These are phyloP conservation scores for Arthrobotrys musiformis DNA, from an alignment of 2,329 filamentous ascomycete species.

Conservation along the genomic window DNA sequence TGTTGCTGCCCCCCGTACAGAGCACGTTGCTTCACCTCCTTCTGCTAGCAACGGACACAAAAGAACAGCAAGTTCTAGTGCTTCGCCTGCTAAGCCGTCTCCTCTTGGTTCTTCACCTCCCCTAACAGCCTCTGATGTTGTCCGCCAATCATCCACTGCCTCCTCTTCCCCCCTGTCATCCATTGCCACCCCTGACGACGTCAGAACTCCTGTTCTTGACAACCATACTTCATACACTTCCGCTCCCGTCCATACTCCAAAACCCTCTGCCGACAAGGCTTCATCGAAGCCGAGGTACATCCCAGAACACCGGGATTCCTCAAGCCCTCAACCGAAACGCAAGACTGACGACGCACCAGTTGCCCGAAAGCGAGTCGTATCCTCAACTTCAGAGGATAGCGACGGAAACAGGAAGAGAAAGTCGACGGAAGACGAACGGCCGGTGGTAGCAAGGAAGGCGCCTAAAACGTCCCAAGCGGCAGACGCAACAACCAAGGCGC, in stretches of 20 bases:
- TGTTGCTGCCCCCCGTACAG: conserved; percentile 4
- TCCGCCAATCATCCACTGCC: conserved; percentile 45
- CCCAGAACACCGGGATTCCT: conserved; percentile 37
- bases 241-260: conserved; percentile 31
- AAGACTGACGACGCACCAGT: conserved; percentile 29
- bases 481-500: conserved; percentile 27
- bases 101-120: conserved; percentile 59
- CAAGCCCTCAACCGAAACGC: conserved; percentile 38
- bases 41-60: conserved; percentile 35
- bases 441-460: conserved; percentile 41
- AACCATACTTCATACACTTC: conserved; percentile 47
- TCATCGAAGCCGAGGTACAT: conserved; percentile 48
- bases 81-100: conserved; percentile 59
- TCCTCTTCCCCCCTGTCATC: conserved; percentile 51
- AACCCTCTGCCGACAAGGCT: conserved; percentile 36
- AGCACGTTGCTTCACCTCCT: conserved; percentile 22
- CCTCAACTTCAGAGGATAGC: conserved; percentile 39
- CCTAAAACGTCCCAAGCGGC: conserved; percentile 32
- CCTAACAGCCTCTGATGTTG: conserved; percentile 51
- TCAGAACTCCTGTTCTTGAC: conserved; percentile 49
- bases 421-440: conserved; percentile 39
- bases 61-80: conserved; percentile 56
- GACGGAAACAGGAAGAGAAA: conserved; percentile 45
- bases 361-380: conserved; percentile 42
- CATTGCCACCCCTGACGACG: conserved; percentile 46